Conservation (phyloP, 2,329 filamentous ascomycete genomes). For the Dothideomycetes sp. region DNA sequence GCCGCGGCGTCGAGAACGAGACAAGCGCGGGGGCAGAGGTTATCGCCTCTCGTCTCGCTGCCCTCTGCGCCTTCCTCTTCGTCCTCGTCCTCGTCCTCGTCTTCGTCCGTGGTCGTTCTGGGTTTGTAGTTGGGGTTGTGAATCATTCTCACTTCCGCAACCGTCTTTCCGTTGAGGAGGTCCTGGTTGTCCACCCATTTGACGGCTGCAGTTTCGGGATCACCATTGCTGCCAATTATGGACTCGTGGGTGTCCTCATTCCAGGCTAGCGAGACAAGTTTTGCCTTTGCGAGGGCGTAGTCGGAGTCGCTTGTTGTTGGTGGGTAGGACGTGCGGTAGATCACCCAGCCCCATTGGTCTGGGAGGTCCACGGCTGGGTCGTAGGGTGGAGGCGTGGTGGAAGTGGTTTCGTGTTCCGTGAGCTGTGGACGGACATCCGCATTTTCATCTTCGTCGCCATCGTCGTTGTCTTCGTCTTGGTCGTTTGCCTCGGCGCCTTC, state of each 20-base stretch:
- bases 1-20: neutral
- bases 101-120: neutral
- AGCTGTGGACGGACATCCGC: too few species aligned
- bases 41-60: neutral
- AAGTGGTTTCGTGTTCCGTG: too few species aligned
- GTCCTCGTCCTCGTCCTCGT: neutral
- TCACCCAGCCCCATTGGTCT: neutral
- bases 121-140: neutral
- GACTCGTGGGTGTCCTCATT: too few species aligned
- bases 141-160: neutral
- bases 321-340: neutral
- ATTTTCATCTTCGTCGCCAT: too few species aligned
- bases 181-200: neutral
- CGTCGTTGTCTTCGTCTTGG: too few species aligned
- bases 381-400: too few species aligned
- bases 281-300: too few species aligned
- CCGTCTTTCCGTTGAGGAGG: neutral
- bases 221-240: neutral
- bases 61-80: neutral
- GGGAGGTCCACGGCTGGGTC: too few species aligned
- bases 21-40: neutral
- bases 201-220: neutral
- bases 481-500: too few species aligned
- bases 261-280: too few species aligned
- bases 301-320: too few species aligned